Evolutionary conservation across 2,329 filamentous ascomycete species (phyloP).

Genomic region (Pseudocercospora vitis): DNA sequence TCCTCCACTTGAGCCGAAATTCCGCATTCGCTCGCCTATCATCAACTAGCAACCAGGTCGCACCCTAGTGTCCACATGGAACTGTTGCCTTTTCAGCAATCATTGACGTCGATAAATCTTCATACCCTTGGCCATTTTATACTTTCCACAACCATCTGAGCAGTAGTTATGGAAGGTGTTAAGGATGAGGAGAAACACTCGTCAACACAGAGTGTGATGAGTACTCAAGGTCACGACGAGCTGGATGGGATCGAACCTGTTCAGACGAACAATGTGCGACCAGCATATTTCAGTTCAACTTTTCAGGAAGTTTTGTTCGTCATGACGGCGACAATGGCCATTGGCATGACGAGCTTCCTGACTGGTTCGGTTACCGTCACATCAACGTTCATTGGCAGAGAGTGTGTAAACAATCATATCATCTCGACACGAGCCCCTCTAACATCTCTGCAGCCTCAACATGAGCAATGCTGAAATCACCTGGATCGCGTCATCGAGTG

Average conservation of each 20-base stretch:
- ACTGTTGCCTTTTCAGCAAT: background rate
- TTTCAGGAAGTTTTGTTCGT: slow-evolving; percentile 66
- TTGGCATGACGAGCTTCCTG: slow-evolving; percentile 62
- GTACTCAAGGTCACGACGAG: slow-evolving; percentile 6
- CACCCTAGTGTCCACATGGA: background rate
- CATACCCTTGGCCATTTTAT: no score
- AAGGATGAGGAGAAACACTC: slow-evolving; percentile 14
- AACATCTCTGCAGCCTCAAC: slow-evolving; percentile 48
- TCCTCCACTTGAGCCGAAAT: slow-evolving; percentile 14
- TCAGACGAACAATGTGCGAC: slow-evolving; percentile 41
- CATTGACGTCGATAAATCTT: no score
- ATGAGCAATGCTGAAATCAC: slow-evolving; percentile 68
- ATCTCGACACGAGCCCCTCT: background rate
- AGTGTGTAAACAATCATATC: slow-evolving; percentile 8
- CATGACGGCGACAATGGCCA: slow-evolving; percentile 65
- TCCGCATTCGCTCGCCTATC: slow-evolving; percentile 13
- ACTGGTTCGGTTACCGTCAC: slow-evolving; percentile 62
- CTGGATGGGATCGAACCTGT: slow-evolving; percentile 23
- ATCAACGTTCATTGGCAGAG: slow-evolving; percentile 57
- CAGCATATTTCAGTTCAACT: slow-evolving; percentile 62
- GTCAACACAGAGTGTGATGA: background rate
- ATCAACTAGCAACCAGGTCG: background rate
- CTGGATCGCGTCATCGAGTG: slow-evolving; percentile 65
- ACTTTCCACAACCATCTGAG: no score
- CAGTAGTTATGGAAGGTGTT: slow-evolving; percentile 5